Conservation (phyloP, 2,329 filamentous ascomycete species). For the Botrytis paeoniae region DNA sequence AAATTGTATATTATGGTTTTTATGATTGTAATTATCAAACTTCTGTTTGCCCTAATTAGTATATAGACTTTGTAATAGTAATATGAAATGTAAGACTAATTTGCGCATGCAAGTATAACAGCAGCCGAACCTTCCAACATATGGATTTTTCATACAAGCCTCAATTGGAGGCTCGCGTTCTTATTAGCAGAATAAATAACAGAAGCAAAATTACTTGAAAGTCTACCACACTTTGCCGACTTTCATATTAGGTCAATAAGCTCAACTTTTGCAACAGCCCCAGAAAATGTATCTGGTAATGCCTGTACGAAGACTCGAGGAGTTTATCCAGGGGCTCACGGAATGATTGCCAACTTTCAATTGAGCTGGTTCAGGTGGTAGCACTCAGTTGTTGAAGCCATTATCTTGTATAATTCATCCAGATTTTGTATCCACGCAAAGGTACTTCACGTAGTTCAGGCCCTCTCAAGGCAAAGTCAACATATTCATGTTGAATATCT, state of each 20-base stretch:
- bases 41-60: too few species aligned
- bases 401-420: not conserved
- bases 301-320: not conserved
- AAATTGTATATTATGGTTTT: too few species aligned
- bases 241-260: not conserved
- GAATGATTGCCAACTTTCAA: not conserved
- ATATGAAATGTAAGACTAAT: not conserved
- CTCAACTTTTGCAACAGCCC: not conserved
- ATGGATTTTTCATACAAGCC: not conserved
- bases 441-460: not conserved
- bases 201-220: not conserved
- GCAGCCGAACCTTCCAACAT: not conserved
- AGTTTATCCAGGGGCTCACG: not conserved
- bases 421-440: not conserved
- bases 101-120: not conserved
- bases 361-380: not conserved
- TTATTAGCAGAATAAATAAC: not conserved
- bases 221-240: not conserved
- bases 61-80: too few species aligned
- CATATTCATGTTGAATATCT: not conserved
- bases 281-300: not conserved
- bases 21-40: too few species aligned
- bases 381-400: not conserved
- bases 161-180: not conserved
- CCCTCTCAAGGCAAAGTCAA: not conserved